Base-by-base conservation (phyloP, 164 flowering plant species). In the Cinnamomum micranthum region DNA sequence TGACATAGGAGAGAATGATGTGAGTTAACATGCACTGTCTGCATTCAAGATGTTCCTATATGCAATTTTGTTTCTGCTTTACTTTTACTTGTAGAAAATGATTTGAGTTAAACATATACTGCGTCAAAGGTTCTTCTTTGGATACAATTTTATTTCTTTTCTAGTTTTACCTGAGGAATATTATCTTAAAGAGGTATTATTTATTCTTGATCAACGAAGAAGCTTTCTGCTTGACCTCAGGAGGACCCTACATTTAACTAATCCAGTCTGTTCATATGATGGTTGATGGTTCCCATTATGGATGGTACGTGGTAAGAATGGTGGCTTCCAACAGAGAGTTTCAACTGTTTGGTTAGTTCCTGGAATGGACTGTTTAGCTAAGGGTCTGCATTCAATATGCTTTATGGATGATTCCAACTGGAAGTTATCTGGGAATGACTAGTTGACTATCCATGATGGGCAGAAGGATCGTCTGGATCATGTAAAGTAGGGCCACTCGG, bases 1-100 rank as follows among this genome's bases (percentile, higher is more conserved):
- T 74, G 99, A 95, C 82, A 95, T 95, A 63, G 98, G 99, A 72
- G 98, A 95, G 88, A 84, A 87, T 82, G 98, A 93, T 74, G 99
- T 89, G 78, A 80, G 91, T 82, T 67, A 52, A 25, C 70, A 73
- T 74, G 52, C 68, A 25, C 62, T 24, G 0, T 58, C 6, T 52
- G 2, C 6, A 12, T 71, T 58, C 33, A 19, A 69, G 71, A 15
- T 50, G 52, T 68, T 75, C 6, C 10, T 52, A 11, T 41, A 35
- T 50, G 60, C 24, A 68, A 13, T 28, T 31, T 63, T 17, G 52
- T 41, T 72, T 62, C 12, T 20, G 6, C 12, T 72, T 4, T 27
- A 15, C 20, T 31, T 66, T 31, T 66, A 55, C 60, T 15, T 14
- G 17, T 4, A 41, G 47, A 41, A 41, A 41, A 7, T 0, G 2